Base-by-base conservation (phyloP, 164 flowering plant genomes). In the Macadamia integrifolia region DNA sequence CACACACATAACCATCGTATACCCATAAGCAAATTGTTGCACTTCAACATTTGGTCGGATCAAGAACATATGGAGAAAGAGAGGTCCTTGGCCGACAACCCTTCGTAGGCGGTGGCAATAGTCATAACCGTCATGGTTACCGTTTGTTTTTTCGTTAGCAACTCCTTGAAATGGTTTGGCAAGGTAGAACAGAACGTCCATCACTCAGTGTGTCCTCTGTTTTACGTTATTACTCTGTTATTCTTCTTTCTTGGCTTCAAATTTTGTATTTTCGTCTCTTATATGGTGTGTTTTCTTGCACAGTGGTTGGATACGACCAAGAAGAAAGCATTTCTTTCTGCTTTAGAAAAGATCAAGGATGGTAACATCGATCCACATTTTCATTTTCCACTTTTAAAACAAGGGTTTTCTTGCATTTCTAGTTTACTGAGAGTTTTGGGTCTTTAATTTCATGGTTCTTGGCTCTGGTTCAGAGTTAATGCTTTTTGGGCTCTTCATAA, bases 91-190 rank as follows among this genome's bases (percentile, higher is more conserved):
- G 77, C 76, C 35, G 83, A 77, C 66, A 90, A 95, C 44, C 98
- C 95, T 30, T 80, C 91, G 58, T 93, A 92, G 95, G 88, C 95
- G 18, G 88, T 93, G 23, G 91, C 97, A 46, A 79, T 87, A n/a
- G 93, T 93, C 44, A 61, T 88, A 48, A 65, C 85, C 67, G 62
- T 82, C 57, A 74, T 93, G 87, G 91, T 93, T 64, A 28, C 68
- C 62, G 42, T 90, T 73, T 86, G 97, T 1, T 83, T 81, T 65
- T 67, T 86, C 48, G 69, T 87, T 53, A 83, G 86, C 28, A 74
- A 59, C 62, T 74, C 83, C 35, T 71, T 93, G 71, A 71, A 83
- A 68, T 75, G 64, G 15, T 72, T 76, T 60, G 80, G 80, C 50
- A 83, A 85, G 87, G 98, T 90, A 60, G 65, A 14, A 9, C 9